Evolutionary conservation across 202 grass and related monocot species (phyloP).

Genomic region (Zizania palustris): DNA sequence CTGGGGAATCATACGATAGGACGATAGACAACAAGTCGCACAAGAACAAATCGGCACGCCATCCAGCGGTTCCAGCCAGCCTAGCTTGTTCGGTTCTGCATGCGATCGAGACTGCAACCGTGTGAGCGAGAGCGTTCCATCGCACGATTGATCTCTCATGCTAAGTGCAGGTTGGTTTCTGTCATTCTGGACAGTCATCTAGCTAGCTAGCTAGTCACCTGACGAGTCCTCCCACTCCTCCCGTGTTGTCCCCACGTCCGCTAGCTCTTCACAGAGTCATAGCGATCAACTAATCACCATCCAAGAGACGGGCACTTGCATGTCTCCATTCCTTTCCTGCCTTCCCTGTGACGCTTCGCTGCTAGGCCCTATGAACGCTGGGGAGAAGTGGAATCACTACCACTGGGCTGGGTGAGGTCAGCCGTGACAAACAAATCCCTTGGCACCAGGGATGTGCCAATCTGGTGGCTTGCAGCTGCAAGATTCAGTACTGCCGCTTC

Average conservation of each 20-base stretch:
- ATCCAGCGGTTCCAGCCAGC: too few relatives aligned
- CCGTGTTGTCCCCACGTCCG: not conserved
- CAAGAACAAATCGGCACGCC: slow-evolving; percentile 1
- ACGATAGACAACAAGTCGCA: not conserved
- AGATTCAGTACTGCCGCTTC: not conserved
- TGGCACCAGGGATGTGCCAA: slow-evolving; percentile 43
- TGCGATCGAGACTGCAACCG: too few relatives aligned
- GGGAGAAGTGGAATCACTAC: not conserved
- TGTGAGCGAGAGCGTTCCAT: not conserved
- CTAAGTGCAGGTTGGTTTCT: not conserved
- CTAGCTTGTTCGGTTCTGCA: not conserved
- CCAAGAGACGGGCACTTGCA: too few relatives aligned
- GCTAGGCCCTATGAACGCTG: not conserved
- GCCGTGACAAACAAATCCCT: slow-evolving; percentile 38
- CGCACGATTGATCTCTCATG: not conserved
- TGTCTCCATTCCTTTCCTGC: slow-evolving; percentile 5
- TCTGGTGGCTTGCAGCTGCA: slow-evolving; percentile 31
- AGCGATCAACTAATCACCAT: too few relatives aligned
- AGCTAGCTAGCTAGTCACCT: not conserved
- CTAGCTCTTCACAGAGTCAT: not conserved
- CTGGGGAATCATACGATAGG: slow-evolving; percentile 20
- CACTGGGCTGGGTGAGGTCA: not conserved
- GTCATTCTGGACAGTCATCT: not conserved
- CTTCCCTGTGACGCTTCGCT: slow-evolving; percentile 17
- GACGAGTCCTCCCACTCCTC: not conserved